Evolutionary conservation across 2,329 filamentous ascomycete species (phyloP).

Genomic region (Trichophyton benhamiae): DNA sequence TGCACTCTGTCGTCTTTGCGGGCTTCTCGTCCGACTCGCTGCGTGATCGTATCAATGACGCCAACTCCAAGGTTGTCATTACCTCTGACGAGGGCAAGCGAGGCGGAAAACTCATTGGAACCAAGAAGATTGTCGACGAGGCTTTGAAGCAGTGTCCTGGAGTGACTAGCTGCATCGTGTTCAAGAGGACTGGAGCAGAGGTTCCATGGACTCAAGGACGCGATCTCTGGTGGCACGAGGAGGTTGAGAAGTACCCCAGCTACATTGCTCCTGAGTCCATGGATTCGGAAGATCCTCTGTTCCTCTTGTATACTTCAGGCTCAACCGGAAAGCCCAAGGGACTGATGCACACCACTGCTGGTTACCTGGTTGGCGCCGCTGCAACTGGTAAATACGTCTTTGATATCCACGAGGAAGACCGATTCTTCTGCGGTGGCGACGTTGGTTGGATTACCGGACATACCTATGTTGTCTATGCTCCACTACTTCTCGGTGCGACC

Average conservation of each 20-base stretch:
- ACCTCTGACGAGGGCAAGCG: constrained; percentile 97
- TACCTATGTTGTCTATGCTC: constrained; percentile 95
- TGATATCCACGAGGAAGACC: constrained; percentile 87
- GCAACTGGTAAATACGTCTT: constrained; percentile 97
- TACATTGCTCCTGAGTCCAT: constrained; percentile 84
- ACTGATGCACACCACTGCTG: constrained; percentile 92
- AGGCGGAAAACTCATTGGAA: constrained; percentile 91
- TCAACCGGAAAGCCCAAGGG: constrained; percentile 98
- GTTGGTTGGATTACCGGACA: constrained; percentile 99
- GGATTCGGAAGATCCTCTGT: constrained; percentile 89
- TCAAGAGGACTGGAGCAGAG: constrained; percentile 86
- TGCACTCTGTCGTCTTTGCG: constrained; percentile 96
- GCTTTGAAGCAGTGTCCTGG: constrained; percentile 91
- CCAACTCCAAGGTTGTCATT: constrained; percentile 82
- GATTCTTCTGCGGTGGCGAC: constrained; percentile 95
- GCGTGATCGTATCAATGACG: constrained; percentile 86
- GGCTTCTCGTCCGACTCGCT: constrained; percentile 96
- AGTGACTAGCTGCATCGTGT: constrained; percentile 75
- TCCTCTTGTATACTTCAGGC: constrained; percentile 94
- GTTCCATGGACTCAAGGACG: constrained; percentile 81
- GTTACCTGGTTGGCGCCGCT: constrained; percentile 88
- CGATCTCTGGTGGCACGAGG: constrained; percentile 97
- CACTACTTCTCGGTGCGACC: constrained; percentile 78
- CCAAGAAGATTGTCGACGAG: constrained; percentile 98
- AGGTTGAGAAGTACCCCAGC: constrained; percentile 88